Conservation (phyloP, 129 eudicot species). For the Lactuca saligna region DNA sequence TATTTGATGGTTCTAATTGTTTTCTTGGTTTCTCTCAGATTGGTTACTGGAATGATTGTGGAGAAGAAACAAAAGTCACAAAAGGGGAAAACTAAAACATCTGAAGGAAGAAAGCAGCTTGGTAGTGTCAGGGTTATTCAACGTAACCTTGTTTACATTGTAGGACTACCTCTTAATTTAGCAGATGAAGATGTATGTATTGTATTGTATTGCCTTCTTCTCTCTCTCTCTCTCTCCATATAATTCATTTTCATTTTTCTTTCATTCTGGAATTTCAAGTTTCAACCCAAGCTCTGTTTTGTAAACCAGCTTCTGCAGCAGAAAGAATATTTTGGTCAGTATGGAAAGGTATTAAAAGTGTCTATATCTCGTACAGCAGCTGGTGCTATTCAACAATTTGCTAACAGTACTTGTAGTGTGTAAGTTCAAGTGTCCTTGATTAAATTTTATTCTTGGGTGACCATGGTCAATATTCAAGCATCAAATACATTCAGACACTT, state of each 20-base stretch:
- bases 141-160: slow-evolving; percentile 55
- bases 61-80: slow-evolving; percentile 52
- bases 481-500: too few relatives aligned
- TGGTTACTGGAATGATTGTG: slow-evolving; percentile 39
- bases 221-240: neutral
- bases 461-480: neutral
- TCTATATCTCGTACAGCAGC: slow-evolving; percentile 64
- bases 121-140: slow-evolving; percentile 61
- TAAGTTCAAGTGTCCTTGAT: slow-evolving; percentile 31
- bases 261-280: neutral
- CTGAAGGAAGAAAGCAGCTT: slow-evolving; percentile 54
- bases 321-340: slow-evolving; percentile 55
- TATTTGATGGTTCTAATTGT: slow-evolving; percentile 1
- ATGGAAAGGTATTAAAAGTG: slow-evolving; percentile 59
- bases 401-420: slow-evolving; percentile 64
- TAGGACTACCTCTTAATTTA: slow-evolving; percentile 53
- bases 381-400: slow-evolving; percentile 54
- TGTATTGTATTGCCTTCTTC: neutral
- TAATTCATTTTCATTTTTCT: neutral
- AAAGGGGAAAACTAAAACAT: slow-evolving; percentile 49
- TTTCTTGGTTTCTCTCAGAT: slow-evolving; percentile 22
- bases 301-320: slow-evolving; percentile 46
- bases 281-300: neutral
- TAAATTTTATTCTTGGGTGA: too few relatives aligned
- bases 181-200: slow-evolving; percentile 65